Base-by-base conservation (phyloP, 176 grass and related monocot species). In the Cenchrus americanus region DNA sequence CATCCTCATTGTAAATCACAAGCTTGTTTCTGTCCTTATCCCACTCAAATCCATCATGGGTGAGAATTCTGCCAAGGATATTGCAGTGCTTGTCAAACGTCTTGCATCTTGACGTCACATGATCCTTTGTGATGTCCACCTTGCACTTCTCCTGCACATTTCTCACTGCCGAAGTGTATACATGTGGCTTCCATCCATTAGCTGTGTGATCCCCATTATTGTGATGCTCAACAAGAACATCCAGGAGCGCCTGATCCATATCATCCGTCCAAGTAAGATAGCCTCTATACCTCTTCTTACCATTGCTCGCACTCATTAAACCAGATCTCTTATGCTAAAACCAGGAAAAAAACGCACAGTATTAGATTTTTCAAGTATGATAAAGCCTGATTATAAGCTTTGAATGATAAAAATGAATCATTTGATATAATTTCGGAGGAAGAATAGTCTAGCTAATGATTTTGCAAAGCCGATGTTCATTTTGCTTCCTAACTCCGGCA, bases 21-120 rank as follows among this genome's bases (percentile, higher is more conserved):
- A 86, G 67, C 76, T 50, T 80, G n/a, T 80, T 69, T 57, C 10
- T 80, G 4, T 64, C 22, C 5, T 27, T 55, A 86, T 86, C 67
- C 76, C 84, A 86, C 70, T 60, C 84, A 80, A 73, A 86, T 27
- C 13, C 67, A 32, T 60, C 49, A 80, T 42, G 57, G 5, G 67
- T 5, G 22, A 80, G 76, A 73, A 86, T 73, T 60, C 51, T 79
- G n/a, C 58, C 62, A 30, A 80, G 37, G 5, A 64, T 6, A 65
- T 50, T 80, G 76, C 84, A 86, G 26, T 86, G 66, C 84, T 86
- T 86, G 47, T 73, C 84, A 52, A 86, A 86, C 2, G 76, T 72
- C 84, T 86, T 86, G 76, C 76, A 86, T 86, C 76, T 80, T 22
- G 84, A 71, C 44, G 26, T 12, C 55, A 63, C 43, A 17, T 79